Base-by-base conservation (phyloP, 257 asterid species). In the Thymus quinquecostatus region DNA sequence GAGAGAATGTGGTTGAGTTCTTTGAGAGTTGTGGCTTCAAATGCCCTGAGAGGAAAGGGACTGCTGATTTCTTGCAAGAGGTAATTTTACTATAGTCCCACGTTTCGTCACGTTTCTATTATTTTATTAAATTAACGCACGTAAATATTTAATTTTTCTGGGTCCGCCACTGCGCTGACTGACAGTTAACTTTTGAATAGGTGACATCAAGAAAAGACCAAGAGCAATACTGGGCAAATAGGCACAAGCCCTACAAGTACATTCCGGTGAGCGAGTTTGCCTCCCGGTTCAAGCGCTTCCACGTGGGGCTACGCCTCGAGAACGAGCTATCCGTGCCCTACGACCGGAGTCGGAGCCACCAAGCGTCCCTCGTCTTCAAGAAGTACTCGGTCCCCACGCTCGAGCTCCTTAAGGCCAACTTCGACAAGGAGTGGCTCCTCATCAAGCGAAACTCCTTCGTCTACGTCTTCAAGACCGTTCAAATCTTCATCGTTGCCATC, bases 11-110 rank as follows among this genome's bases (percentile, higher is more conserved):
- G 13, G 71, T 86, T 4, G 83, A 82, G 29, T 87, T 89, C 78
- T 89, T 89, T 58, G 80, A 84, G 53, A 68, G 68, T 5, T 85
- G 88, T 41, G 96, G 96, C 12, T 89, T 89, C 79, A 82, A 51
- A 59, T 89, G 96, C 76, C 96, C 96, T 0, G 87, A 87, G 41
- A 82, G 96, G 56, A 89, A 89, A 80, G 94, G 90, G 61, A 80
- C 72, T 13, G 88, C 88, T 36, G 86, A 87, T 74, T 85, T 85
- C 78, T 71, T 82, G 73, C 90, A 81, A 81, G 85, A 82, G 79
- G 90, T 84, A 74, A 47, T 10, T 21, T 41, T 21, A 2, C 4
- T 21, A 60, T 12, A 34, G 10, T 1, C 36, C 13, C 53, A 27
- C n/a, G 10, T n/a, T 45, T 44, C 10, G 34, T 7, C 58, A 0